Evolutionary conservation across 164 flowering plant species (phyloP), one percentile per base, ranked within the genome.

Genomic region (Stephania yunnanensis): DNA sequence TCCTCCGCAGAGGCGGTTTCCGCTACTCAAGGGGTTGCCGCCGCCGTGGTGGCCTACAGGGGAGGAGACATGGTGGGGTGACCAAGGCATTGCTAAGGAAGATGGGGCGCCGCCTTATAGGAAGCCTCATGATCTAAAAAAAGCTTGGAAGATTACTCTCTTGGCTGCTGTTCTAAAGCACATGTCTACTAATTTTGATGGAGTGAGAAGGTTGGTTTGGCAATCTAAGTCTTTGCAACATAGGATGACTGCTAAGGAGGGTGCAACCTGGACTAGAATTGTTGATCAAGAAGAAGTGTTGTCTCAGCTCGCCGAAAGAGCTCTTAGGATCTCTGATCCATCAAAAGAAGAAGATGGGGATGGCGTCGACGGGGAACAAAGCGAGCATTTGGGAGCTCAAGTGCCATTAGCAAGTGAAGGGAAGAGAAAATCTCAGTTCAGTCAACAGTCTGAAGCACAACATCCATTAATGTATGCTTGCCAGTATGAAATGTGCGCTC

Each of bases 211-310:
- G 22, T 45, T 44, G 11, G 31, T 70, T 46, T 44, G 58, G 58
- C 72, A 70, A 20, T 70, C 72, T 7, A 71, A 71, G 73, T 50
- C 64, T 29, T 71, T 71, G 19, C 73, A 71, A 52, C 63, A 71
- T 71, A 71, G 46, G 25, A 70, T 70, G 72, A 70, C 55, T 2
- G 72, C 72, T 10, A 70, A 70, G 72, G 72, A 70, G 42, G 52
- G 64, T 71, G 73, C 73, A 52, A 50, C 46, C 8, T 70, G 72
- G 58, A 17, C 48, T 22, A 48, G 72, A 46, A 30, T 70, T 46
- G 20, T 70, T 17, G 48, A 25, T 13, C 72, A 46, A 46, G 72
- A 70, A 22, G 61, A 70, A 58, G 65, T 19, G 19, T 58, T 58
- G 65, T 58, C 65, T 7, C 5, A 20, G 20, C 20, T 58, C 65